These are phyloP conservation scores for Diaporthe caulivora DNA, from an alignment of 2,329 filamentous ascomycete species.

Conservation along the genomic window DNA sequence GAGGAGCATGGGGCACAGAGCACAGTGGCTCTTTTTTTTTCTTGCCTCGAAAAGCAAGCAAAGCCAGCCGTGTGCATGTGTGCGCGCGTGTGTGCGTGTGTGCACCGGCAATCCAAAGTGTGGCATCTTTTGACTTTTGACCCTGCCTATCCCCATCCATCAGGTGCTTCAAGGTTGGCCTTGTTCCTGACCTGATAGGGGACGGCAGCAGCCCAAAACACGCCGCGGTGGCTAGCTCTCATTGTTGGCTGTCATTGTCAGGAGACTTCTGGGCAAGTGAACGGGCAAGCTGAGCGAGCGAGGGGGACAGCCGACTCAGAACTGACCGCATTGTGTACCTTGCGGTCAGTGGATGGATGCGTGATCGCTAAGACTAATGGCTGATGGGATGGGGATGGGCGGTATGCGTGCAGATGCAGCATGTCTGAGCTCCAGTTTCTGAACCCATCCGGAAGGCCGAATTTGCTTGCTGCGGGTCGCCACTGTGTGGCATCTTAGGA, in stretches of 20 bases:
- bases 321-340: conserved; percentile 34
- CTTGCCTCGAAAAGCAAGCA: conserved; percentile 27
- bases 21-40: conserved; percentile 10
- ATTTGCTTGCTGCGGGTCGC: conserved; percentile 35
- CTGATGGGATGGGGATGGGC: conserved; percentile 21
- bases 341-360: conserved; percentile 30
- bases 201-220: background rate
- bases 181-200: conserved; percentile 1
- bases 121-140: conserved; percentile 31
- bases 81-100: background rate
- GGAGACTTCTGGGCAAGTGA: conserved; percentile 22
- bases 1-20: conserved; percentile 14
- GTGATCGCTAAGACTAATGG: conserved; percentile 7
- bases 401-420: conserved; percentile 36
- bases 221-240: conserved; percentile 14
- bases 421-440: conserved; percentile 27
- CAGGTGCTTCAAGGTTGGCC: conserved; percentile 24
- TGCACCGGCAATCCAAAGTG: conserved; percentile 25
- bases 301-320: conserved; percentile 28
- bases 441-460: conserved; percentile 24
- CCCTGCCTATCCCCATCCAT: background rate
- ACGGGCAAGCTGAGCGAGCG: conserved; percentile 13
- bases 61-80: conserved; percentile 19
- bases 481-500: conserved; percentile 32
- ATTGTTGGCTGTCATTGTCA: conserved; percentile 18